Percentiles rank a stretch among this genome's conserved stretches.
Conservation (phyloP, 257 asterid genomes). For the Nicotiana otophora region DNA sequence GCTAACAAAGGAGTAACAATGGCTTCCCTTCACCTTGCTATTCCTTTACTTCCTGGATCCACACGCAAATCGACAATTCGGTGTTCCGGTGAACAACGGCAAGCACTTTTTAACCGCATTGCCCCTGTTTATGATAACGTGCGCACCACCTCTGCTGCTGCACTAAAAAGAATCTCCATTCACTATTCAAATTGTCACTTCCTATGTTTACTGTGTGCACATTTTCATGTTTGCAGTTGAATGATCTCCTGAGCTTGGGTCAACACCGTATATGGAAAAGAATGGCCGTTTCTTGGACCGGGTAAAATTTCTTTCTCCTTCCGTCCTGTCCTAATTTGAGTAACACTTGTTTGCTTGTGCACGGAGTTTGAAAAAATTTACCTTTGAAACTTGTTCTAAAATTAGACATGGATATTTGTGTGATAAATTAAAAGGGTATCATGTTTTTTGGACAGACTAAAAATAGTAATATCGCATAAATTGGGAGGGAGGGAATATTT, state of each 20-base stretch:
- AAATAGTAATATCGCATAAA: too few species aligned
- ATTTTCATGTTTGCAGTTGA: constrained; percentile 37
- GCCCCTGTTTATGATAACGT: constrained; percentile 88
- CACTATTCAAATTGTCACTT: neutral
- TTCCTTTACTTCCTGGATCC: constrained; percentile 8
- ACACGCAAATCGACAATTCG: constrained; percentile 6
- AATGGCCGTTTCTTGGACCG: constrained; percentile 89
- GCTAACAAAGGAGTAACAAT: neutral
- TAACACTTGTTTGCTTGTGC: too few species aligned
- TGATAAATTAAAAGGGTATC: too few species aligned
- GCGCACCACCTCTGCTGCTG: constrained; percentile 8
- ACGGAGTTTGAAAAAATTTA: too few species aligned
- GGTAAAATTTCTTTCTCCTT: constrained; percentile 29
- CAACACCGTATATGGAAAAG: constrained; percentile 83
- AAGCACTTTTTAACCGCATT: constrained; percentile 66
- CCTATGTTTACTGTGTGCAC: neutral
- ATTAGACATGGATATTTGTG: too few species aligned
- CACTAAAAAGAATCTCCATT: neutral
- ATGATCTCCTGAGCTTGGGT: constrained; percentile 69
- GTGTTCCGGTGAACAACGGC: constrained; percentile 61
- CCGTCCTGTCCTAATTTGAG: neutral
- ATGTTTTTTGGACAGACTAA: too few species aligned
- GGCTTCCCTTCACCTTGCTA: constrained; percentile 17
- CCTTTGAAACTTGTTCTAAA: too few species aligned
- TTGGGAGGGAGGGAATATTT: too few species aligned